Base-by-base conservation (phyloP, 1,284 basidiomycete species). In the Heterobasidion parviporum region DNA sequence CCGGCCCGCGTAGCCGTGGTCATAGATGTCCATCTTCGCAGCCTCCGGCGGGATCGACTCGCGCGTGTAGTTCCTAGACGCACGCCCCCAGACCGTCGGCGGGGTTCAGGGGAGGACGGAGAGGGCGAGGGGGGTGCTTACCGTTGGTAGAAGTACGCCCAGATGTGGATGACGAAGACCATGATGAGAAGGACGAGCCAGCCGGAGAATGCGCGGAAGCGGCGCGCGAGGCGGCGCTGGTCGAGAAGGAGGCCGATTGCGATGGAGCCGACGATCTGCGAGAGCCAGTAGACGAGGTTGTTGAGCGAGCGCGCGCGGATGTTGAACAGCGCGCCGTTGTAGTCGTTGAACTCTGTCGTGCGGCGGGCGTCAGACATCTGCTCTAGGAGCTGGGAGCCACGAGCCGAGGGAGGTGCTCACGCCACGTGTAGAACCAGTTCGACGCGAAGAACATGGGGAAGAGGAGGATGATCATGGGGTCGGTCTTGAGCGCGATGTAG, bases 361-460 rank as follows among this genome's bases (percentile, higher is more conserved):
- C 53, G 60, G 50, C 10, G 15, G 35, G 33, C 16, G 41, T 44
- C 38, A 44, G 16, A 33, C n/a, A 18, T 16, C 18, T 18, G 18
- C 18, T 18, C 20, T 12, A 44, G 41, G 44, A 18, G 20, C 14
- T 10, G n/a, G 6, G 46, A 12, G 26, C 26, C 26, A 26, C 26
- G 26, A 26, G 3, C 26, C 26, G 26, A 3, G 20, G 8, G 14
- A 36, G 50, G 15, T 15, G 20, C 80, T 63, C 61, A 83, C 81
- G 83, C 83, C 83, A 87, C 10, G 84, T 82, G 63, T 89, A 87
- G 68, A 89, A 89, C 79, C 85, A 90, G 67, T 89, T 89, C 49
- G 83, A 83, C 5, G 83, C 80, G 57, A 89, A 77, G 70, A 76
- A 76, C 68, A 76, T 73, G 4, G 74, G 74, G 63, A 76, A 75